Evolutionary conservation across 768 basidiomycete species (phyloP), one percentile per base, ranked within the genome.

Genomic region (Suillus cothurnatus): DNA sequence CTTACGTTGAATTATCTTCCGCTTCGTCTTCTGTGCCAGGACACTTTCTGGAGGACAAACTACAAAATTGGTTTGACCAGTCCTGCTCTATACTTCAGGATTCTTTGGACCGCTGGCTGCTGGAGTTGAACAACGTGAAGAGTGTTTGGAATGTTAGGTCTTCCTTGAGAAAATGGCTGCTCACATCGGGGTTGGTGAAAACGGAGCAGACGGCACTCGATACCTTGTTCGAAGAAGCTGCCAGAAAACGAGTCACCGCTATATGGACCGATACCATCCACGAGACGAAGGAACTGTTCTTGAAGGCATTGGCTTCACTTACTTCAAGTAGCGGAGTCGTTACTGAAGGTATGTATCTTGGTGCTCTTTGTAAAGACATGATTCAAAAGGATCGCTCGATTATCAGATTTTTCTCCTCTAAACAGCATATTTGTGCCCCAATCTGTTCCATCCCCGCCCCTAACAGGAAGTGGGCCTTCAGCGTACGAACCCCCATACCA

Each of bases 1-100:
- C 95, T 11, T 96, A 93, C 74, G 85, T 97, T 66, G 90, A 95
- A 70, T 77, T 89, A 7, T 79, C 82, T 11, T 87, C 92, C 0
- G 74, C 86, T 0, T 85, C 87, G 4, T 81, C 87, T 21, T 80
- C 81, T 3, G 75, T 89, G 28, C 74, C 84, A 4, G 80, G 79
- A 52, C 69, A 75, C 1, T 73, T 79, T 31, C 77, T 91, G 57
- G 67, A 74, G 23, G 73, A 80, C 21, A 86, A 82, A 63, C 74
- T 94, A 15, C 73, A 79, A 6, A 81, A 80, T 43, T 96, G 94
- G 93, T 88, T 93, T 73, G 70, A 74, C 39, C 81, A 83, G 34
- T 86, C 88, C 1, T 75, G 79, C 31, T 68, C 79, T 50, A 80
- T 74, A 57, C 77, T 91, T 55, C 78, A 79, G 50, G 73, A 69